Base-by-base conservation (phyloP, 768 basidiomycete genomes). In the Lanmaoa rubissima region DNA sequence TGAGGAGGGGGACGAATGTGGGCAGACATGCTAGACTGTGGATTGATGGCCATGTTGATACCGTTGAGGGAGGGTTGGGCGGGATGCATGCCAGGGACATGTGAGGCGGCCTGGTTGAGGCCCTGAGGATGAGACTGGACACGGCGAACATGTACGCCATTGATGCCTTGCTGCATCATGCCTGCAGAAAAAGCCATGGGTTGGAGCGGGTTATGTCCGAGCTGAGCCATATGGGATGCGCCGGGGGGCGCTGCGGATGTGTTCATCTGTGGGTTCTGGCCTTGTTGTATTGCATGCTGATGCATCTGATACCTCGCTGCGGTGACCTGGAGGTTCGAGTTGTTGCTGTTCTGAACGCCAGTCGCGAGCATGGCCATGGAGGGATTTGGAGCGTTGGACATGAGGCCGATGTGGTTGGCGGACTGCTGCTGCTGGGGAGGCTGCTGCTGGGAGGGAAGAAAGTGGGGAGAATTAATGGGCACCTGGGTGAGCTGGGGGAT, bases 51-150 rank as follows among this genome's bases (percentile, higher is more conserved):
- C 75, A 84, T 79, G 43, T 65, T 68, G 68, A 75, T 74, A 43
- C 69, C 71, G 28, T 70, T 71, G 53, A 71, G 65, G 24, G 65
- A 68, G 36, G 76, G 74, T 36, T 70, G 73, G 35, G 65, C 64
- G 31, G 73, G 64, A 61, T 75, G 76, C 54, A 77, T 73, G 40
- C 69, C 69, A 16, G 67, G 60, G 49, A 64, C 67, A 63, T 76
- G 77, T 31, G 59, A 70, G 48, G 67, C 71, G 14, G 69, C 59
- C 40, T 77, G 74, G 61, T 74, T 78, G 55, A 79, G 63, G 69
- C 63, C 69, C 59, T 80, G 78, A 5, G 83, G 79, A 70, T 87
- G 86, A 21, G 85, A 82, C 56, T 76, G 72, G n/a, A 78, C 79
- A 65, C 86, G 81, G 55, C 86, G 81, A 45, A 80, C 68, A 19